These are phyloP conservation scores for Macrotyloma uniflorum DNA, from an alignment of 306 rosid genomes.

Conservation along the genomic window DNA sequence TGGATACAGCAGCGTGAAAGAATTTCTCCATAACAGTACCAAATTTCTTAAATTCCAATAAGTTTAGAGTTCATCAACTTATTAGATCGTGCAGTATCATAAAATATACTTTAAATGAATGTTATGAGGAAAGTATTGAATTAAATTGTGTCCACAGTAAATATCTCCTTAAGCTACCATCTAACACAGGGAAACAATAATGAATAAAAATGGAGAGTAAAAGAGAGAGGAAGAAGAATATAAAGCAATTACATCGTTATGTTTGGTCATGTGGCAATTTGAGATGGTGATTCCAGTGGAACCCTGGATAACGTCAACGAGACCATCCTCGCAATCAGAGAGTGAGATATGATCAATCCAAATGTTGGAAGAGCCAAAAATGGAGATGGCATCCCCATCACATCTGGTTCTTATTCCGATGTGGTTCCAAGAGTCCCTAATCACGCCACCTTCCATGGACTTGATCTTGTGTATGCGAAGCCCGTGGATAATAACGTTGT, in stretches of 20 bases:
- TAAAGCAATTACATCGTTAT: conserved; percentile 52
- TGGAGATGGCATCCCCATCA: conserved; percentile 81
- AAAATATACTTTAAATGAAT: too few relatives aligned
- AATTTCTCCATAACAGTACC: too few relatives aligned
- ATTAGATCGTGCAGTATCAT: too few relatives aligned
- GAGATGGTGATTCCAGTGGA: conserved; percentile 85
- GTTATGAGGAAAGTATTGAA: too few relatives aligned
- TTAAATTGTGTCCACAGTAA: too few relatives aligned
- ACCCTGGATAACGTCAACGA: conserved; percentile 66
- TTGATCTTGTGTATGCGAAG: conserved; percentile 50
- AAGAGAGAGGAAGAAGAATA: not conserved
- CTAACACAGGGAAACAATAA: not conserved
- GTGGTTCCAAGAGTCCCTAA: conserved; percentile 64
- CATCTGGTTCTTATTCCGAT: conserved; percentile 51
- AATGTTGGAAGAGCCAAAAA: conserved; percentile 67
- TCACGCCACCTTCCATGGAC: conserved; percentile 51
- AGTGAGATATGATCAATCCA: conserved; percentile 88
- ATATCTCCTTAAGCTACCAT: not conserved
- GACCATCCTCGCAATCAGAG: conserved; percentile 68
- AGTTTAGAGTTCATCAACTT: too few relatives aligned
- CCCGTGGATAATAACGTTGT: conserved; percentile 70
- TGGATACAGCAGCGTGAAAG: too few relatives aligned
- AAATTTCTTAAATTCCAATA: too few relatives aligned
- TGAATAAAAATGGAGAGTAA: not conserved
- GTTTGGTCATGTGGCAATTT: conserved; percentile 72